Conservation (phyloP, 1,139 yeast species). For the Yueomyces sp. region DNA sequence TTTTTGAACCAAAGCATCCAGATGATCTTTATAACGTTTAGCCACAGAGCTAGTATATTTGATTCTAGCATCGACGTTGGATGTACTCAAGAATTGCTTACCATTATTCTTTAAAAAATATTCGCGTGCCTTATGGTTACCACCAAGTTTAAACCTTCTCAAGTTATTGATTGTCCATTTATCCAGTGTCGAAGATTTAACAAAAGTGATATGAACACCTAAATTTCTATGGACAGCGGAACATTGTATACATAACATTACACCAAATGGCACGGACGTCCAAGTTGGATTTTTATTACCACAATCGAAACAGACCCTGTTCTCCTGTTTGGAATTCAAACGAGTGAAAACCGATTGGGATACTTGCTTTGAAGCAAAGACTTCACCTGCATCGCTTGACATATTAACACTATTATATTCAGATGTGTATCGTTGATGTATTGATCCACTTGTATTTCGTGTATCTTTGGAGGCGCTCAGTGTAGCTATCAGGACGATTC, state of each 20-base stretch:
- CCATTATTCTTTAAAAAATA: slow-evolving; percentile 81
- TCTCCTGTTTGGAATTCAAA: slow-evolving; percentile 34
- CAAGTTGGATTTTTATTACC: slow-evolving; percentile 91
- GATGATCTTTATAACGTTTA: slow-evolving; percentile 60
- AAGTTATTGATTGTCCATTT: slow-evolving; percentile 85
- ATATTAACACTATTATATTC: slow-evolving; percentile 1
- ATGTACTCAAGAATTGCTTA: slow-evolving; percentile 39
- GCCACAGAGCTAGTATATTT: slow-evolving; percentile 80
- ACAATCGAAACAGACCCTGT: slow-evolving; percentile 87
- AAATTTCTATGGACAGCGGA: slow-evolving; percentile 94
- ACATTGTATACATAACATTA: slow-evolving; percentile 85
- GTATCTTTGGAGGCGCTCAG: no score
- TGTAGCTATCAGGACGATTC: no score
- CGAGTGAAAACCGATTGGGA: slow-evolving; percentile 23
- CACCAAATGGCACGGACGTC: slow-evolving; percentile 96
- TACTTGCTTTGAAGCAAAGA: slow-evolving; percentile 20
- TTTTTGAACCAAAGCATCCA: slow-evolving; percentile 51
- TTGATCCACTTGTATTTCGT: no score
- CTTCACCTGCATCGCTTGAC: slow-evolving; percentile 22
- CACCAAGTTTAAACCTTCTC: slow-evolving; percentile 85
- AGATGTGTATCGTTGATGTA: no score
- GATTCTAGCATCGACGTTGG: slow-evolving; percentile 49
- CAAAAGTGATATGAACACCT: slow-evolving; percentile 94
- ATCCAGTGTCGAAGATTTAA: slow-evolving; percentile 83
- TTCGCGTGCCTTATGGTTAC: slow-evolving; percentile 76